Evolutionary conservation across 371 early-diverging fungal species (phyloP), one percentile per base, ranked within the genome.

Genomic region (Nematocida sp.): DNA sequence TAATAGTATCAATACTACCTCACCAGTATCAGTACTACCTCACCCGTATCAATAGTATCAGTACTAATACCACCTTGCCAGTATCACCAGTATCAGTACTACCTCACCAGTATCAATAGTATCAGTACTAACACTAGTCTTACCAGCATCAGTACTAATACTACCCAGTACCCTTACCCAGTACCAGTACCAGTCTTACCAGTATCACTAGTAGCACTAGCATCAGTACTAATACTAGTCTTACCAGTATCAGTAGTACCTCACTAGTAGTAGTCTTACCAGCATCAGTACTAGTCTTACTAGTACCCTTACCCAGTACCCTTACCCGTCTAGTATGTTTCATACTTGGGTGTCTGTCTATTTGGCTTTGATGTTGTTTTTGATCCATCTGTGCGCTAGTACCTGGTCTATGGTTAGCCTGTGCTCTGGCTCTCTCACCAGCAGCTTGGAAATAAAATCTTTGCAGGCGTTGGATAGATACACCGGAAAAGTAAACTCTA

Each of bases 371-470:
- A 54, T 70, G 66, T 83, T 54, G 43, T 80, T 85, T 25, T 52
- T 64, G 52, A 88, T 83, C 85, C 87, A 96, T 15, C 92, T 89
- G 78, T 96, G 95, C 27, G 81, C 77, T 63, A 89, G 67, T 8
- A 94, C 89, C 13, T 88, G 82, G 0, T 85, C 81, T 27, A 93
- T 80, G 25, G 86, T 83, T 36, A 92, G 81, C 27, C 96, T 87
- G 32, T 86, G 79, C n/a, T 82, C 85, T 13, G 90, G 90, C 36
- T 87, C 85, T 38, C 87, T 85, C 80, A 86, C 87, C 21, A 94
- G 84, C 27, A 94, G 82, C 87, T 88, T 80, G 23, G 51, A 41
- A 34, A 97, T 95, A 49, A 97, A 85, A 82, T 95, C 93, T 63
- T 85, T 85, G 0, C 94, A 95, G 51, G 91, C 91, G 2, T 78